Percentiles rank a stretch among this genome's conserved stretches.
phyloP scores from a whole-genome alignment of 139 green algal genomes.

The Gonium pectorale region DNA sequence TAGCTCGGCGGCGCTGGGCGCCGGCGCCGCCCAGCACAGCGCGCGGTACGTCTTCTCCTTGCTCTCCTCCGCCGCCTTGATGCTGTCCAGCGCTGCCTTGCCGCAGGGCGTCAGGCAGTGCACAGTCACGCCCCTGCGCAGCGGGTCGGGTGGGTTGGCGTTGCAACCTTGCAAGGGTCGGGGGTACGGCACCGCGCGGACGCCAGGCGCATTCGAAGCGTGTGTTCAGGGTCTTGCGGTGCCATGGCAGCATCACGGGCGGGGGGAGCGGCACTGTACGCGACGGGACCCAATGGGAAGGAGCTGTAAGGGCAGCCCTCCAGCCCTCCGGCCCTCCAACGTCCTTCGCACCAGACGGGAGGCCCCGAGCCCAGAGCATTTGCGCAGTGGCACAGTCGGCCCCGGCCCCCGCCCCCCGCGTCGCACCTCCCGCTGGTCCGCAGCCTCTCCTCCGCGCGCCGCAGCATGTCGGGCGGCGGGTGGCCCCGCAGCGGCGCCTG shows the following conservation, averaged over 20 bases:
- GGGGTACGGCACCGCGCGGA: too few relatives aligned
- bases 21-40: slow-evolving; percentile 64
- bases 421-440: slow-evolving; percentile 40
- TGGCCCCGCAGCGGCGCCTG: slow-evolving; percentile 55
- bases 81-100: slow-evolving; percentile 36
- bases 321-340: too few relatives aligned
- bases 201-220: too few relatives aligned
- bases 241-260: too few relatives aligned
- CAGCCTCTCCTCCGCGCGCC: slow-evolving; percentile 32
- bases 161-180: too few relatives aligned
- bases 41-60: slow-evolving; percentile 89
- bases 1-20: slow-evolving; percentile 54
- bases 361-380: too few relatives aligned
- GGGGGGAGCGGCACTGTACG: too few relatives aligned
- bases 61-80: slow-evolving; percentile 81
- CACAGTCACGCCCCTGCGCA: slow-evolving; percentile 55
- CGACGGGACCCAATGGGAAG: neutral
- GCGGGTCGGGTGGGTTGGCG: neutral
- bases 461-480: slow-evolving; percentile 31
- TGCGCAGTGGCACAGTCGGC: too few relatives aligned
- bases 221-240: too few relatives aligned
- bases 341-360: too few relatives aligned
- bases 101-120: slow-evolving; percentile 50
- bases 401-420: too few relatives aligned
- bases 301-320: too few relatives aligned